Evolutionary conservation across 225 moss, liverwort and hornwort species (phyloP), one percentile per base, ranked within the genome.

Genomic region (Pleurozium schreberi): DNA sequence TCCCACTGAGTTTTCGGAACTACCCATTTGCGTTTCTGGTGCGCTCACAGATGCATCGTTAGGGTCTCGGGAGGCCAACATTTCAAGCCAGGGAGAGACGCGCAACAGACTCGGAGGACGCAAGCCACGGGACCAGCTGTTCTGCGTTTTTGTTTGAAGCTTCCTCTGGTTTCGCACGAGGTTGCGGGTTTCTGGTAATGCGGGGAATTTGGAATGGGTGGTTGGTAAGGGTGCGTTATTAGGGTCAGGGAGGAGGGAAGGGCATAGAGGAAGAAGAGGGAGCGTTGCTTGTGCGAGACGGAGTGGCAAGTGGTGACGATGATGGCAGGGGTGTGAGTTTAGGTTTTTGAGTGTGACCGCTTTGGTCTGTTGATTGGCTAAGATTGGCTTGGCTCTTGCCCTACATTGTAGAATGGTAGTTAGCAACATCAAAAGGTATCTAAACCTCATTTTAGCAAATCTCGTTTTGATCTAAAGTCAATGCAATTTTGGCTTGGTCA

Each of bases 171-270:
- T 52, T 64, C 40, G 62, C 52, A 8, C 30, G 40, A 63, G 63
- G 30, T 59, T 30, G 71, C 20, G 38, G 50, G n/a, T 6, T 36
- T 66, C 31, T 85, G 89, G 78, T 27, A 86, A 88, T 90, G 91
- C 76, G 85, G 81, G 69, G 93, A 93, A 90, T 91, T 91, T 90
- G 86, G 84, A 89, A 89, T 75, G 83, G 86, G 86, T 67, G 84
- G 89, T 65, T 90, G 70, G 83, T 47, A 26, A 83, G 81, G 68
- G 84, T 14, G 88, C 15, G 90, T 76, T 43, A 31, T 86, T 86
- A 90, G 90, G 93, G 90, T 84, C 85, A 34, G 88, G 86, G 52
- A 77, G 60, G 75, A 28, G 42, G 71, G 14, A 33, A 49, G 43
- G 43, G 52, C 33, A 4, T 6, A 58, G 84, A 10, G 36, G 84